phyloP scores from a whole-genome alignment of 2,329 filamentous ascomycete species.

The Cercospora zeina region DNA sequence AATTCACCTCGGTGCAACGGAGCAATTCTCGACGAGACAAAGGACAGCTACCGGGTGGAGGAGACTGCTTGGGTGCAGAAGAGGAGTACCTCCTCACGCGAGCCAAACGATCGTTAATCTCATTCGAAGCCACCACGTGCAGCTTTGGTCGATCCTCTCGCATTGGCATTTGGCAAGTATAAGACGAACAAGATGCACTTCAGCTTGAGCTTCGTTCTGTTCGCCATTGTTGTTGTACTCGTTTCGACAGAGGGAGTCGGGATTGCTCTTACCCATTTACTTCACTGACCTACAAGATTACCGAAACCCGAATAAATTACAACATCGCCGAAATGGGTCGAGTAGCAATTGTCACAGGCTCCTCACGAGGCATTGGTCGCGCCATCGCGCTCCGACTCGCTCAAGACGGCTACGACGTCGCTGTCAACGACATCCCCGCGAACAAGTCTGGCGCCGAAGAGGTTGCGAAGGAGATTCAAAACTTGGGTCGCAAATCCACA shows the following conservation, averaged over 20 bases:
- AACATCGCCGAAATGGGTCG: slow-evolving; percentile 10
- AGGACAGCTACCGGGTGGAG: slow-evolving; percentile 3
- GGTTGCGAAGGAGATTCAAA: slow-evolving; percentile 55
- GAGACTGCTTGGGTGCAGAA: not conserved
- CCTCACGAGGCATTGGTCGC: slow-evolving; percentile 51
- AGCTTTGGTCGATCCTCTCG: not conserved
- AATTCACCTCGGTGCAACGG: slow-evolving; percentile 20
- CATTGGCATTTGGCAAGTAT: slow-evolving; percentile 1
- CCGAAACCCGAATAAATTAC: not conserved
- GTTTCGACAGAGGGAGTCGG: not conserved
- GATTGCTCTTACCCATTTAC: not conserved
- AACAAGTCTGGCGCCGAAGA: slow-evolving; percentile 57
- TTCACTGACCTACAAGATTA: not conserved
- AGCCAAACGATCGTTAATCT: not conserved
- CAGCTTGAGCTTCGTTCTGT: not conserved
- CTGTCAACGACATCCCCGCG: slow-evolving; percentile 62
- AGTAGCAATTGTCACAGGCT: slow-evolving; percentile 43
- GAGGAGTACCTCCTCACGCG: slow-evolving; percentile 15
- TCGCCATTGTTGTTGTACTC: not conserved
- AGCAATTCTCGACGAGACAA: slow-evolving; percentile 13
- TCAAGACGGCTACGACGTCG: slow-evolving; percentile 65
- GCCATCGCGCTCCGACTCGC: slow-evolving; percentile 65
- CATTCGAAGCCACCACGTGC: not conserved
- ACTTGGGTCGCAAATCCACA: slow-evolving; percentile 55
- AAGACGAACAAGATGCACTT: not conserved